Percentiles rank a stretch among this genome's conserved stretches.
These are phyloP conservation scores for Mangifera indica DNA, from an alignment of 345 rosid species.

Conservation along the genomic window DNA sequence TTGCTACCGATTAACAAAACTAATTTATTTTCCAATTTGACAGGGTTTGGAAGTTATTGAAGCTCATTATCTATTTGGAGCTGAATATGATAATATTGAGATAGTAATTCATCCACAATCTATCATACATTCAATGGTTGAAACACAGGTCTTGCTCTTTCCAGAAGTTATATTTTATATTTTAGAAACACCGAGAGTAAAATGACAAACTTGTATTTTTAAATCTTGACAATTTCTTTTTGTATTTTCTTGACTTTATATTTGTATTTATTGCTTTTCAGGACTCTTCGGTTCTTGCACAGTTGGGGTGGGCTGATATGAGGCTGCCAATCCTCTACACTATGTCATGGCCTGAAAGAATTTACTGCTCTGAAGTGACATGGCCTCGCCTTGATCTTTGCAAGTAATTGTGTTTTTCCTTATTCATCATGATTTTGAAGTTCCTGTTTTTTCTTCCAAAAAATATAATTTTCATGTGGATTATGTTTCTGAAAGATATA, in stretches of 20 bases:
- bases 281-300: slow-evolving; percentile 97
- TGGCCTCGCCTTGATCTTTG: slow-evolving; percentile 98
- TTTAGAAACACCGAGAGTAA: neutral
- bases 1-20: neutral
- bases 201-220: neutral
- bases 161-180: slow-evolving; percentile 4
- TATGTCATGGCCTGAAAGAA: slow-evolving; percentile 95
- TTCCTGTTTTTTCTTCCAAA: neutral
- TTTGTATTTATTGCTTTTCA: slow-evolving; percentile 27
- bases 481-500: neutral
- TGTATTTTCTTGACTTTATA: neutral
- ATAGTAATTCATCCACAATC: slow-evolving; percentile 94
- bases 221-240: neutral
- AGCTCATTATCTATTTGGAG: slow-evolving; percentile 96
- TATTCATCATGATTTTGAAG: slow-evolving; percentile 4
- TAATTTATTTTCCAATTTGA: slow-evolving; percentile 8
- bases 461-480: neutral
- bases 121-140: slow-evolving; percentile 90
- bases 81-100: slow-evolving; percentile 82
- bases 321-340: slow-evolving; percentile 91
- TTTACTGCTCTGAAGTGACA: slow-evolving; percentile 87
- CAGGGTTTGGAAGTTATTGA: slow-evolving; percentile 98
- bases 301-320: slow-evolving; percentile 98
- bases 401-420: slow-evolving; percentile 52
- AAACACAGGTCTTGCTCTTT: slow-evolving; percentile 66